Evolutionary conservation across 2,329 filamentous ascomycete species (phyloP).

Genomic region (Neofusicoccum sp.): DNA sequence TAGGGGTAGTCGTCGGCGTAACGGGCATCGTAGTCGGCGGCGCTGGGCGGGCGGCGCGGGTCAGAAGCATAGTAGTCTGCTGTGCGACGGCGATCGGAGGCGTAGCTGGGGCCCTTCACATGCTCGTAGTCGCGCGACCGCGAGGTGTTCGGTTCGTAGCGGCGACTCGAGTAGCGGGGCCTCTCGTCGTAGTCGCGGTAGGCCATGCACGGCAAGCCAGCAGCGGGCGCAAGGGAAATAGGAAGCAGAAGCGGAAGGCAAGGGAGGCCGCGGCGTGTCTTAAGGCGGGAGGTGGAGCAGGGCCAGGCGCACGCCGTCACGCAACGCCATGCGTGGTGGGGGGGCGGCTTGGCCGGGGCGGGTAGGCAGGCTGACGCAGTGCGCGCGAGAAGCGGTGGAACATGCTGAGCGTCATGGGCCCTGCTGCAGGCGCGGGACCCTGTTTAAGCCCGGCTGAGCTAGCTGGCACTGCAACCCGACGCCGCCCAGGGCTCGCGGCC

Average conservation of each 20-base stretch:
- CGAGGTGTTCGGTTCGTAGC: slow-evolving; percentile 17
- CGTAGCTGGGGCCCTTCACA: slow-evolving; percentile 1
- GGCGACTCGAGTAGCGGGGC: slow-evolving; percentile 9
- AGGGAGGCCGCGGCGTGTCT: neutral
- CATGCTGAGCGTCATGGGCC: neutral
- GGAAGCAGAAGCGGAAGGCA: neutral
- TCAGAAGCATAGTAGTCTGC: neutral
- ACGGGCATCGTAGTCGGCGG: neutral
- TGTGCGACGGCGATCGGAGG: slow-evolving; percentile 4
- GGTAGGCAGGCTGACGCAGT: slow-evolving; percentile 13
- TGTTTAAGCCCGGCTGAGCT: no score
- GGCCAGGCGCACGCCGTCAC: slow-evolving; percentile 9
- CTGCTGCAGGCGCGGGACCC: neutral
- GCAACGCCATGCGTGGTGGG: slow-evolving; percentile 14
- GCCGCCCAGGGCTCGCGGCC: neutral
- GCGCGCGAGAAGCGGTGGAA: slow-evolving; percentile 5
- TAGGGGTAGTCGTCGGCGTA: neutral
- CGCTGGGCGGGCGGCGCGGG: neutral
- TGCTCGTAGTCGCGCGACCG: slow-evolving; percentile 17
- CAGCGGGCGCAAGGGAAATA: neutral
- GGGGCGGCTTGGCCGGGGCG: neutral
- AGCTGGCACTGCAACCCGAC: neutral
- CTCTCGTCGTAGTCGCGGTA: slow-evolving; percentile 14
- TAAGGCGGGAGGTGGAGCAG: slow-evolving; percentile 5
- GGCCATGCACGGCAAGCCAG: slow-evolving; percentile 5